Evolutionary conservation across 2,329 filamentous ascomycete species (phyloP).

Genomic region (Botrytis deweyae): DNA sequence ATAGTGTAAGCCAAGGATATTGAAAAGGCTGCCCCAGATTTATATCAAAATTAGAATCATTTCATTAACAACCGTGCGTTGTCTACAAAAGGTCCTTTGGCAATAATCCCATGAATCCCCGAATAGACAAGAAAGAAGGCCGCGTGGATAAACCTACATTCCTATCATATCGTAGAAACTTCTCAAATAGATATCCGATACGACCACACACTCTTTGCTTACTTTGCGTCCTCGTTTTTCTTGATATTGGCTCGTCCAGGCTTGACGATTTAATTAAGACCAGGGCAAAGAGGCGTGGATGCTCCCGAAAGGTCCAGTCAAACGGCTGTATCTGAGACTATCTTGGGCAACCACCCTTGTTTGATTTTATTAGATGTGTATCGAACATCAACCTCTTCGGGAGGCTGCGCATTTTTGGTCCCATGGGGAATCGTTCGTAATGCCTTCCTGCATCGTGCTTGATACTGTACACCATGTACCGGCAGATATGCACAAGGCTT

Average conservation of each 20-base stretch:
- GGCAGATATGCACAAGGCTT: conserved; percentile 22
- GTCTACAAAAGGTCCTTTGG: neutral
- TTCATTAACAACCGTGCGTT: neutral
- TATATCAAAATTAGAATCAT: conserved; percentile 7
- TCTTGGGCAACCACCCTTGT: conserved; percentile 24
- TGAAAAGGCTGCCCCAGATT: conserved; percentile 12
- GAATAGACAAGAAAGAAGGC: conserved; percentile 12
- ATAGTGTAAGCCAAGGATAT: conserved; percentile 11
- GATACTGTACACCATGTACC: conserved; percentile 7
- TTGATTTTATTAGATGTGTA: conserved; percentile 21
- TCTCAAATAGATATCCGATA: neutral
- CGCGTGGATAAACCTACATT: conserved; percentile 7
- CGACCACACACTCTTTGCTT: neutral
- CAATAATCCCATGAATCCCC: neutral
- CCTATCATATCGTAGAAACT: neutral
- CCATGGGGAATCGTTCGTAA: conserved; percentile 7
- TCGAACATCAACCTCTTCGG: conserved; percentile 21
- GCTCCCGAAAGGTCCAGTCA: conserved; percentile 25
- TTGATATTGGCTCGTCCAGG: neutral
- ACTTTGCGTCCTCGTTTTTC: neutral
- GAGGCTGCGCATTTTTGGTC: conserved; percentile 25
- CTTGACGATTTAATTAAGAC: conserved; percentile 9
- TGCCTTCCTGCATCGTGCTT: conserved; percentile 19
- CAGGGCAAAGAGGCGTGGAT: conserved; percentile 11
- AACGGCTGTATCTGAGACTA: conserved; percentile 26